These are phyloP conservation scores for Didymella pinodella DNA, from an alignment of 2,329 filamentous ascomycete genomes.

Conservation along the genomic window DNA sequence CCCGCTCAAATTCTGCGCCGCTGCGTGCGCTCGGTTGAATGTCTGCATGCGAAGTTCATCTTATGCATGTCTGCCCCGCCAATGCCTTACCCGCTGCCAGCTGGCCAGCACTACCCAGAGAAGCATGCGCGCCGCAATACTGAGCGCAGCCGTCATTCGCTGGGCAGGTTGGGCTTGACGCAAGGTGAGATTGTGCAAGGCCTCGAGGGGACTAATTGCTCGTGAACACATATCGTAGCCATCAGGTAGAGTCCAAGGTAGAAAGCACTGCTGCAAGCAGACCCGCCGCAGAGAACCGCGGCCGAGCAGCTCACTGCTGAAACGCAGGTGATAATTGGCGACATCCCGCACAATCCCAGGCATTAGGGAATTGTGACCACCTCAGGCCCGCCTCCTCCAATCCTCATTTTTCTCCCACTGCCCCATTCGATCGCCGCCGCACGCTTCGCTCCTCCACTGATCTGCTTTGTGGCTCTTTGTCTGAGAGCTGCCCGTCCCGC, in stretches of 20 bases:
- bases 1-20: conserved; percentile 32
- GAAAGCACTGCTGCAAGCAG: conserved; percentile 44
- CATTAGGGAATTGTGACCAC: conserved; percentile 47
- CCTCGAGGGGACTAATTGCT: conserved; percentile 48
- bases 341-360: conserved; percentile 40
- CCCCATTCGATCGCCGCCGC: conserved; percentile 41
- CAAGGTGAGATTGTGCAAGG: conserved; percentile 50
- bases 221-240: conserved; percentile 47
- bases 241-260: conserved; percentile 40
- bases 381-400: conserved; percentile 44
- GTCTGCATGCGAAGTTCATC: conserved; percentile 21
- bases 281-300: conserved; percentile 39
- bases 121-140: conserved; percentile 46
- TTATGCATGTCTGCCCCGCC: conserved; percentile 43
- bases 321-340: conserved; percentile 50
- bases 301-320: conserved; percentile 48
- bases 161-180: conserved; percentile 37
- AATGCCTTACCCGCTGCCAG: conserved; percentile 42
- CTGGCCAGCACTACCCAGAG: conserved; percentile 47
- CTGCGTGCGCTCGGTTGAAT: conserved; percentile 34
- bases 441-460: conserved; percentile 38
- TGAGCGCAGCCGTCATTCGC: conserved; percentile 44
- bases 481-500: conserved; percentile 48
- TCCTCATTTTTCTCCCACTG: conserved; percentile 34
- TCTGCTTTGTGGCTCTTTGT: conserved; percentile 47